Percentiles rank a stretch among this genome's conserved stretches.
Conservation (phyloP, 2,329 filamentous ascomycete species). For the Fusarium verticillioides region DNA sequence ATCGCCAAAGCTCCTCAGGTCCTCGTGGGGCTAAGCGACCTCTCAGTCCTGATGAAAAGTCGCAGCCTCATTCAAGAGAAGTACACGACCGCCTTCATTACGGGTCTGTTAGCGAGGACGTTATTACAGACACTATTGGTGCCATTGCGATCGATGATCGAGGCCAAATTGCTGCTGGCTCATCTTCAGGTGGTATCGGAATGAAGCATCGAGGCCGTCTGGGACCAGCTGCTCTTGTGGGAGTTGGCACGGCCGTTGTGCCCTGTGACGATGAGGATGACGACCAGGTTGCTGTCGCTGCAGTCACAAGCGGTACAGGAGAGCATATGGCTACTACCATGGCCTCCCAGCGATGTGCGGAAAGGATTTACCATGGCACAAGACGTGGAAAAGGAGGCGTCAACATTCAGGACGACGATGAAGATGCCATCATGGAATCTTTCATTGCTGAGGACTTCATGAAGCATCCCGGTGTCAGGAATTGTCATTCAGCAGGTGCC, state of each 20-base stretch:
- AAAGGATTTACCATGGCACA: constrained; percentile 80
- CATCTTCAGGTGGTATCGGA: constrained; percentile 96
- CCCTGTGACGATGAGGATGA: constrained; percentile 77
- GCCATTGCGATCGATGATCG: constrained; percentile 90
- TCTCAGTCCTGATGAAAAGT: constrained; percentile 32
- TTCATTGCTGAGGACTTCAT: constrained; percentile 94
- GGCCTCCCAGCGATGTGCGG: constrained; percentile 87
- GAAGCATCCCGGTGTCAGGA: constrained; percentile 84
- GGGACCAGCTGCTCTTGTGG: constrained; percentile 91
- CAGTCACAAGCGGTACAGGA: constrained; percentile 92
- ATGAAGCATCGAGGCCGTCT: constrained; percentile 96
- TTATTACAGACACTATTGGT: constrained; percentile 91
- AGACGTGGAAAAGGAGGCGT: constrained; percentile 69
- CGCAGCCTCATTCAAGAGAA: constrained; percentile 11
- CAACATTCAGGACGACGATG: constrained; percentile 76
- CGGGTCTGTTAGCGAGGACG: constrained; percentile 61
- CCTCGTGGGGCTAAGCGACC: constrained; percentile 52
- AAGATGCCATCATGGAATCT: constrained; percentile 76
- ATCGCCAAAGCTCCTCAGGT: constrained; percentile 22
- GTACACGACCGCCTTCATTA: constrained; percentile 37
- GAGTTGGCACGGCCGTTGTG: constrained; percentile 90
- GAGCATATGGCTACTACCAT: constrained; percentile 98
- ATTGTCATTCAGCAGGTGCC: constrained; percentile 84
- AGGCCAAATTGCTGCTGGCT: constrained; percentile 91
- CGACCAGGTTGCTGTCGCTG: constrained; percentile 77